Percentiles rank a stretch among this genome's conserved stretches.
phyloP scores from a whole-genome alignment of 768 basidiomycete genomes.

The Kwoniella bestiolae region DNA sequence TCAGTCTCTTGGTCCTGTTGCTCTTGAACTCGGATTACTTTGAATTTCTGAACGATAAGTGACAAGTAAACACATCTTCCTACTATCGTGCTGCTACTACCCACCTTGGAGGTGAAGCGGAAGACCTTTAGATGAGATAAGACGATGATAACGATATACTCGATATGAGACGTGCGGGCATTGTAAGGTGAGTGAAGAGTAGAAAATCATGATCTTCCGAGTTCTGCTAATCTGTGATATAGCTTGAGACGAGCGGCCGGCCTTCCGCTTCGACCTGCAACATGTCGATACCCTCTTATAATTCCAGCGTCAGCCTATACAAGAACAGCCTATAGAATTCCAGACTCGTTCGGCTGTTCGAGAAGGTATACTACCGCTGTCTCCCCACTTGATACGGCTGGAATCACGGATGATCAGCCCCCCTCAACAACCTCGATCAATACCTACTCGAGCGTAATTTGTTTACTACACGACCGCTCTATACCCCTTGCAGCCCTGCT shows the following conservation, averaged over 20 bases:
- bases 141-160: neutral
- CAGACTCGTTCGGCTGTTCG: too few relatives aligned
- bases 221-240: neutral
- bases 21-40: too few relatives aligned
- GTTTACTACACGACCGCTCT: neutral
- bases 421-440: neutral
- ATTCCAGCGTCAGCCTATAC: too few relatives aligned
- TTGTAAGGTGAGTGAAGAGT: neutral
- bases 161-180: neutral
- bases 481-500: neutral
- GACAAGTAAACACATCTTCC: too few relatives aligned
- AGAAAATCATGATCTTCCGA: neutral
- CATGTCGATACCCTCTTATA: too few relatives aligned
- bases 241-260: neutral
- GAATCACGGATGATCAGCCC: neutral
- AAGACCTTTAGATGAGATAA: too few relatives aligned
- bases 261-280: neutral
- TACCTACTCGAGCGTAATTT: neutral
- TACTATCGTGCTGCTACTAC: too few relatives aligned
- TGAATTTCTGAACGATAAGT: too few relatives aligned
- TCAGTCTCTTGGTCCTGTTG: too few relatives aligned
- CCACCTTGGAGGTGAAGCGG: too few relatives aligned
- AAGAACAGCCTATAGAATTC: too few relatives aligned
- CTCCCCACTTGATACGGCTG: neutral
- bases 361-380: neutral